A percentile compares a stretch with the other conserved stretches of the same genome.
These are phyloP conservation scores for Pythium insidiosum DNA, from an alignment of 352 stramenopile genomes.

Conservation along the genomic window DNA sequence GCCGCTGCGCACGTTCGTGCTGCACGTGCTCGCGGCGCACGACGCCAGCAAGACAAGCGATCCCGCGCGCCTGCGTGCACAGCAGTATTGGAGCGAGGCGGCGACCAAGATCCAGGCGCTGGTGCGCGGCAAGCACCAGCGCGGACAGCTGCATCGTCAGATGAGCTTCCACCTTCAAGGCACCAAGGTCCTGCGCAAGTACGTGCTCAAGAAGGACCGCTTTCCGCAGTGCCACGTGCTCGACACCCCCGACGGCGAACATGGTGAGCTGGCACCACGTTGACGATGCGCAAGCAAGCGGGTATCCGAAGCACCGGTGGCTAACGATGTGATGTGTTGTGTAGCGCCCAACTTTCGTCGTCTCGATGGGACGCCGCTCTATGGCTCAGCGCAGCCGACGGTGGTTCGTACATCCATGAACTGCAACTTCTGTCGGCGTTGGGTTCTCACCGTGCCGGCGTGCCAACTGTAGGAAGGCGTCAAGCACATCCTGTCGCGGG, in stretches of 20 bases:
- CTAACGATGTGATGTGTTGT: not conserved
- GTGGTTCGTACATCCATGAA: conserved; percentile 45
- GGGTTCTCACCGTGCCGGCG: not conserved
- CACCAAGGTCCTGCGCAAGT: conserved; percentile 78
- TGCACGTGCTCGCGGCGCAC: conserved; percentile 15
- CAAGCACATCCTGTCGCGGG: conserved; percentile 54
- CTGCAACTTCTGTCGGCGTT: too few species aligned
- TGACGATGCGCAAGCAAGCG: not conserved
- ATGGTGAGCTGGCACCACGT: conserved; percentile 26
- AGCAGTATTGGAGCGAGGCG: conserved; percentile 29
- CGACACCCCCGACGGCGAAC: conserved; percentile 46
- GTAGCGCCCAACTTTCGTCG: conserved; percentile 73
- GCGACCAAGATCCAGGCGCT: conserved; percentile 68
- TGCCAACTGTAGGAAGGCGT: conserved; percentile 44
- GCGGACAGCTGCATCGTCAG: conserved; percentile 35
- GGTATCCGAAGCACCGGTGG: not conserved
- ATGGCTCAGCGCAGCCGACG: conserved; percentile 66
- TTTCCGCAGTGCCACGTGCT: conserved; percentile 78
- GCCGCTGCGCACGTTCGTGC: conserved; percentile 36
- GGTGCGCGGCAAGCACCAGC: conserved; percentile 46
- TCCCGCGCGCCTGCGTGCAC: conserved; percentile 8
- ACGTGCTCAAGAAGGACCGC: conserved; percentile 77
- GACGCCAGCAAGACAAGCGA: not conserved
- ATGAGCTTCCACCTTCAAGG: conserved; percentile 54
- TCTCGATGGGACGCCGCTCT: conserved; percentile 57